Conservation (phyloP, 2,329 filamentous ascomycete genomes). For the Botrytis deweyae region DNA sequence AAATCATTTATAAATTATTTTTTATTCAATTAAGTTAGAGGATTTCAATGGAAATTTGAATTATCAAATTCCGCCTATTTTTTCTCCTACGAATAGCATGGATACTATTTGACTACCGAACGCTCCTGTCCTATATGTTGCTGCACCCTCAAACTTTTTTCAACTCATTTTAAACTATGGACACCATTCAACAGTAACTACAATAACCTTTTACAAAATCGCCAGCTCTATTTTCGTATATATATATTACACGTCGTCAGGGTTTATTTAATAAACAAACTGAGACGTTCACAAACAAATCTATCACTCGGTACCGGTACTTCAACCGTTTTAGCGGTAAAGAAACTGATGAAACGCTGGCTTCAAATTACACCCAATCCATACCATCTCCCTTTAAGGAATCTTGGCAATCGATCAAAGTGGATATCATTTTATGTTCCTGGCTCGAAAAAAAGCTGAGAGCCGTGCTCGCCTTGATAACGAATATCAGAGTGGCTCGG, state of each 20-base stretch:
- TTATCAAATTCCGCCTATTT: no score
- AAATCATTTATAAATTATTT: no score
- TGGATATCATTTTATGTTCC: background rate
- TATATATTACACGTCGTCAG: background rate
- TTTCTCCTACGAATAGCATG: no score
- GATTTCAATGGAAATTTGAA: no score
- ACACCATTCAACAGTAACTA: background rate
- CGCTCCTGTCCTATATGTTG: background rate
- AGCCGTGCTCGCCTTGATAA: background rate
- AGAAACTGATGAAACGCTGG: background rate
- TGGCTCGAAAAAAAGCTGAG: background rate
- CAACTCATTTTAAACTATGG: background rate
- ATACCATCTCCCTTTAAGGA: background rate
- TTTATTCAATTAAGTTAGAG: no score
- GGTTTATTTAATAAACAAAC: background rate
- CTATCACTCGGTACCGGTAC: background rate
- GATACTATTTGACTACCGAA: background rate
- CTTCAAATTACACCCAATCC: background rate
- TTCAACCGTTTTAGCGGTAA: background rate
- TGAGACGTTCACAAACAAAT: background rate
- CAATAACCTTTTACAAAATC: background rate
- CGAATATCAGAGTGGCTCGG: background rate
- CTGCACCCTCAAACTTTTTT: background rate
- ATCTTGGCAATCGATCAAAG: background rate
- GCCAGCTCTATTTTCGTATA: background rate